Conservation (phyloP, 1,284 basidiomycete genomes). For the Fomitopsis pinicola region DNA sequence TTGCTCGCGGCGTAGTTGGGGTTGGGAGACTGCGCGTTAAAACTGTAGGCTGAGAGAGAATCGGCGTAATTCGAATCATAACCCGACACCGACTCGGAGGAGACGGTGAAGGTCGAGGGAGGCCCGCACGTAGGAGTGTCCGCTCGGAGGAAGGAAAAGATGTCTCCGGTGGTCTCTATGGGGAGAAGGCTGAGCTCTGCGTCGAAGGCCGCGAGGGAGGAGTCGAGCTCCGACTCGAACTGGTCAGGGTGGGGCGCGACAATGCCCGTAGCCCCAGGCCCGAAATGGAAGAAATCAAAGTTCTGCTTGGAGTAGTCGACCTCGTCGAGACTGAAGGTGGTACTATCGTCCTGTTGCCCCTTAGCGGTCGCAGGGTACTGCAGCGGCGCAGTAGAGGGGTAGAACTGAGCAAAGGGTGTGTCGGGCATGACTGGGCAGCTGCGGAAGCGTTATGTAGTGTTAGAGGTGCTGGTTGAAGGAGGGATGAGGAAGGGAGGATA, state of each 20-base stretch:
- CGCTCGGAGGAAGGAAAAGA: constrained; percentile 57
- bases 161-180: constrained; percentile 55
- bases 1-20: constrained; percentile 64
- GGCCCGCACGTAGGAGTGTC: constrained; percentile 65
- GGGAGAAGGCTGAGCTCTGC: constrained; percentile 60
- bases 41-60: constrained; percentile 65
- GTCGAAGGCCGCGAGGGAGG: constrained; percentile 61
- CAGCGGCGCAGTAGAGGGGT: constrained; percentile 20
- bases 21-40: constrained; percentile 44
- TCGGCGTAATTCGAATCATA: constrained; percentile 46
- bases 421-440: constrained; percentile 20
- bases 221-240: constrained; percentile 78
- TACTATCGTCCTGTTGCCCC: constrained; percentile 16
- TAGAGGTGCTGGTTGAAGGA: constrained; percentile 4
- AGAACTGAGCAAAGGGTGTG: constrained; percentile 22
- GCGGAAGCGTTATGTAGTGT: constrained; percentile 22
- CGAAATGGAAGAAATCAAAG: constrained; percentile 49
- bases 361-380: constrained; percentile 15
- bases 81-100: constrained; percentile 61
- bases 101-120: constrained; percentile 72
- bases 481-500: constrained; percentile 12
- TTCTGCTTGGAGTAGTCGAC: constrained; percentile 47
- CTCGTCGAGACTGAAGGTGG: constrained; percentile 22
- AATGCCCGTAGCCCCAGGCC: constrained; percentile 54
- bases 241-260: constrained; percentile 72